Conservation (phyloP, 257 asterid genomes). For the Solanum chiquidenum region DNA sequence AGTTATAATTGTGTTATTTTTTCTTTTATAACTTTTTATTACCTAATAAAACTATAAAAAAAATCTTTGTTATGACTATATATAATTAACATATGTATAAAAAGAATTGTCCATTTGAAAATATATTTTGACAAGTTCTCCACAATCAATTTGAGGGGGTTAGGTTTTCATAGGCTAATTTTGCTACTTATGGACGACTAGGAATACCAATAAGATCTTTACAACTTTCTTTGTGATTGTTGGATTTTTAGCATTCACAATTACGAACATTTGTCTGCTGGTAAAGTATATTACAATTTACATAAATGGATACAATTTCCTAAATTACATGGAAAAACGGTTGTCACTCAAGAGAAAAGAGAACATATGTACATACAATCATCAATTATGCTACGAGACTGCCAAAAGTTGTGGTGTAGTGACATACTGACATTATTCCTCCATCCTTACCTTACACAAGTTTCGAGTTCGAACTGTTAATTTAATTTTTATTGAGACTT, state of each 20-base stretch:
- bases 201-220: background rate
- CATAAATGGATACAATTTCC: background rate
- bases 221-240: background rate
- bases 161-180: background rate
- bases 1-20: too few species aligned
- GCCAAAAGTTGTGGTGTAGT: background rate
- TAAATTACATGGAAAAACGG: background rate
- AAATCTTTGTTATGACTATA: too few species aligned
- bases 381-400: background rate
- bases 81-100: too few species aligned
- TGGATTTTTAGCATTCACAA: background rate
- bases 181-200: background rate
- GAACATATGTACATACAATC: background rate
- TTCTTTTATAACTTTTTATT: too few species aligned
- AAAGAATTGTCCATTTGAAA: background rate
- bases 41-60: background rate
- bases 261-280: background rate
- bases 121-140: background rate
- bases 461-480: background rate
- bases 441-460: background rate
- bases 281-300: background rate
- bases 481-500: accelerated
- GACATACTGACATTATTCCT: background rate
- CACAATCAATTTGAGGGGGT: background rate
- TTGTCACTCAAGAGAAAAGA: background rate